These are phyloP conservation scores for Fonsecaea monophora DNA, from an alignment of 2,329 filamentous ascomycete species.

Conservation along the genomic window DNA sequence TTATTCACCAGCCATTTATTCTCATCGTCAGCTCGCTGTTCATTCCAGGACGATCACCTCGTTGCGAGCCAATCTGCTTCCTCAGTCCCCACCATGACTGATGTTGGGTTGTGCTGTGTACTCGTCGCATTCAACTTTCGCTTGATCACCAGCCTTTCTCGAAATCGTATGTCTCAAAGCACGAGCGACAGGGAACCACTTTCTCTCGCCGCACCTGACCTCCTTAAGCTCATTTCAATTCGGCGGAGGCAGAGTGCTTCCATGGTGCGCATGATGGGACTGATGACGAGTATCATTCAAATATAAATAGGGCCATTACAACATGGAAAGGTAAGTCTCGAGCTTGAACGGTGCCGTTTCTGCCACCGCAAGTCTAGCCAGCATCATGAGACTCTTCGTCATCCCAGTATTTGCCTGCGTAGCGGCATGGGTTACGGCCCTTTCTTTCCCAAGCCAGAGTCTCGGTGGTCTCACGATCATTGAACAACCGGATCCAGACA, in stretches of 20 bases:
- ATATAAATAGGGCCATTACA: not conserved
- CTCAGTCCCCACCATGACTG: not conserved
- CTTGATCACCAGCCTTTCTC: not conserved
- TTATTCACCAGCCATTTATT: constrained; percentile 7
- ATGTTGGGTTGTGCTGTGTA: too few relatives aligned
- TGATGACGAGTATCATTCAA: not conserved
- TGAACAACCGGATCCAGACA: constrained; percentile 19
- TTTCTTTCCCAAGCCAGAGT: constrained; percentile 1
- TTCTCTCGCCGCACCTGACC: constrained; percentile 3
- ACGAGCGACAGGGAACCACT: not conserved
- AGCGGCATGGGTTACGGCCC: not conserved
- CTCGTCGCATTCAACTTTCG: not conserved
- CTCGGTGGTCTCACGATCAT: constrained; percentile 12
- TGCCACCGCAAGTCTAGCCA: not conserved
- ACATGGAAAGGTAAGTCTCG: not conserved
- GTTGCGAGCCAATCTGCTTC: not conserved
- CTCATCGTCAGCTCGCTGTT: not conserved
- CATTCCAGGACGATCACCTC: not conserved
- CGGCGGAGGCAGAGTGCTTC: not conserved
- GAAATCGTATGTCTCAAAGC: constrained; percentile 8
- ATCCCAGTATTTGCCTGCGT: not conserved
- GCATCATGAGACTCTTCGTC: not conserved
- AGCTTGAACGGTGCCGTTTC: not conserved
- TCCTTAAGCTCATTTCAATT: not conserved
- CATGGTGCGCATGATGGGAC: not conserved